phyloP scores from a whole-genome alignment of 148 eudicot species.

The Beta vulgaris region DNA sequence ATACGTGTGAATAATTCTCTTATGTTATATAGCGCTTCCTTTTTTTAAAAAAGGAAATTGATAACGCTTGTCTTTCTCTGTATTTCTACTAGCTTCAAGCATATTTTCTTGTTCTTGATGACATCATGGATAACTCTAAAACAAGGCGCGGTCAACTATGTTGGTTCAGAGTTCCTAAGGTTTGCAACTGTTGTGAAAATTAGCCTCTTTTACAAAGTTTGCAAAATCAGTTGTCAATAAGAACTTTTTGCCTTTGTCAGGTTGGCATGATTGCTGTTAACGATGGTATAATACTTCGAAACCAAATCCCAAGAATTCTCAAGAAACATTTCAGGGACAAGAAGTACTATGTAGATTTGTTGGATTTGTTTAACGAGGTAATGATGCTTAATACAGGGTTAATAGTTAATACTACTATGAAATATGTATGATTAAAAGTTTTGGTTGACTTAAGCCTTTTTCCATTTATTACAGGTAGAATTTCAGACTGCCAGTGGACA shows the following conservation, averaged over 20 bases:
- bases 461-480: slow-evolving; percentile 54
- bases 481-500: slow-evolving; percentile 94
- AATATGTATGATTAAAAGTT: neutral
- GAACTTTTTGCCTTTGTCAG: slow-evolving; percentile 30
- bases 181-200: slow-evolving; percentile 18
- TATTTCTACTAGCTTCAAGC: slow-evolving; percentile 72
- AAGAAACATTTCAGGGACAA: slow-evolving; percentile 78
- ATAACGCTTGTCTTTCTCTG: slow-evolving; percentile 1
- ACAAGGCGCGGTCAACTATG: slow-evolving; percentile 92
- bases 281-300: slow-evolving; percentile 84
- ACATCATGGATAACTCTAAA: slow-evolving; percentile 80
- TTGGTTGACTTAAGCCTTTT: neutral
- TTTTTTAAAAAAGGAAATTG: neutral
- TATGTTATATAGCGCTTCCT: neutral
- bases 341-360: slow-evolving; percentile 80
- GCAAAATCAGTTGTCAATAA: neutral
- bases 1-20: neutral
- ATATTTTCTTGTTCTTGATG: slow-evolving; percentile 87
- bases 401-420: neutral
- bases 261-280: slow-evolving; percentile 94
- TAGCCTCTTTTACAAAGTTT: neutral
- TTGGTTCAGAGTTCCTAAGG: slow-evolving; percentile 89
- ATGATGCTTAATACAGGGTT: neutral
- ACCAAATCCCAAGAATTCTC: slow-evolving; percentile 83
- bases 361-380: slow-evolving; percentile 97